Base-by-base conservation (phyloP, 257 asterid genomes). In the Coffea eugenioides region DNA sequence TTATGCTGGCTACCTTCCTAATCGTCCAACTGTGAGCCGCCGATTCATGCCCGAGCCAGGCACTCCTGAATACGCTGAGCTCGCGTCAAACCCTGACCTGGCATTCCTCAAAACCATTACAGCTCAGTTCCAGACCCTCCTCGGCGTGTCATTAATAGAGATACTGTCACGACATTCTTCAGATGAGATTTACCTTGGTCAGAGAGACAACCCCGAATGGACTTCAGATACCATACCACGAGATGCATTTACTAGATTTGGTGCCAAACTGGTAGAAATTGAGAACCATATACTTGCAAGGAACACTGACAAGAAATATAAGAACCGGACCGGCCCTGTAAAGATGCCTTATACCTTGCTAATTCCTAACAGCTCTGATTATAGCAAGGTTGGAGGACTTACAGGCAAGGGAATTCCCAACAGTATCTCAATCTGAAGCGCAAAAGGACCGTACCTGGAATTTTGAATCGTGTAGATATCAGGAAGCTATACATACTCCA, bases 1-100 rank as follows among this genome's bases (percentile, higher is more conserved):
- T 74, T 93, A 91, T 70, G 97, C 92, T 0, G 97, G 97, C 18
- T 93, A 84, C 74, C 92, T 93, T 16, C 97, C 97, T 1, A 93
- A 93, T 76, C 90, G 97, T 11, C 97, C 97, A 36, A 89, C 95
- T 0, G 83, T 90, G 0, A 91, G 97, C 90, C 93, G 97, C 0
- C 77, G 89, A 13, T 84, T 90, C 90, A 87, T 93, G 92, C 97
- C 97, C 21, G 82, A 89, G 66, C 85, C 83, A 0, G 95, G 84
- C 20, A 85, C 91, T 23, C 84, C 85, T 0, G 97, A 91, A 82
- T 88, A 81, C 59, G 82, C 80, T 6, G 97, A 91, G 82, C 90
- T 93, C 0, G 89, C 85, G 85, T 27, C 83, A 3, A 71, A 90
- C 34, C 93, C 93, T 0, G 95, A 93, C 3, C 0, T 73, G 80